Evolutionary conservation across 306 rosid species (phyloP).

Genomic region (Fagus sylvatica): DNA sequence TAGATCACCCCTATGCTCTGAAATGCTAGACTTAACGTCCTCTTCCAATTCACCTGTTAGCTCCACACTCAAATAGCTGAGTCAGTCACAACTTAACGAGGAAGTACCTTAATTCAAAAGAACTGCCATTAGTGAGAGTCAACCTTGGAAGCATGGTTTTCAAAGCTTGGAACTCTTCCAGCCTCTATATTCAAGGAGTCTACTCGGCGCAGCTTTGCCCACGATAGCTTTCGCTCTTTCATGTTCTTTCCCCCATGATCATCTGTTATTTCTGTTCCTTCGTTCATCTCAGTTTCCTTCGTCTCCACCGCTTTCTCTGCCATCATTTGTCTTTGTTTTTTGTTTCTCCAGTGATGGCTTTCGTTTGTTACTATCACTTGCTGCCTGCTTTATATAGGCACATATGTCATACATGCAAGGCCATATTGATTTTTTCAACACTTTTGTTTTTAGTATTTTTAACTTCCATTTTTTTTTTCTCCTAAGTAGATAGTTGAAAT

Average conservation of each 20-base stretch:
- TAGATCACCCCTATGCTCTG: slow-evolving; percentile 83
- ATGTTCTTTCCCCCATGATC: not conserved
- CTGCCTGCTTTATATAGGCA: too few species aligned
- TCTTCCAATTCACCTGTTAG: slow-evolving; percentile 43
- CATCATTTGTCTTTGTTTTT: not conserved
- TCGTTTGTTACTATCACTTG: too few species aligned
- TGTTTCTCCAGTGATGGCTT: too few species aligned
- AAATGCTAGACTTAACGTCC: slow-evolving; percentile 63
- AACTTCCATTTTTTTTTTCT: too few species aligned
- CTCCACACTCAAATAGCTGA: not conserved
- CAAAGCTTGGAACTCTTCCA: slow-evolving; percentile 51
- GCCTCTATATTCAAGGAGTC: slow-evolving; percentile 89
- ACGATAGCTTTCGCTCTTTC: slow-evolving; percentile 46
- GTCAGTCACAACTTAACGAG: not conserved
- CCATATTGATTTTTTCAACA: too few species aligned
- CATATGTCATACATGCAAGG: too few species aligned
- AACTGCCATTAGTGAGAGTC: not conserved
- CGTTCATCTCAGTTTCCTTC: not conserved
- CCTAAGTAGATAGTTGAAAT: too few species aligned
- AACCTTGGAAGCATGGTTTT: slow-evolving; percentile 35
- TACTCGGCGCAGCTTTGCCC: slow-evolving; percentile 70
- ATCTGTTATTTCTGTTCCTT: not conserved
- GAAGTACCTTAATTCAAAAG: too few species aligned
- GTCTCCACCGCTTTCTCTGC: not conserved
- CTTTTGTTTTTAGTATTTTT: too few species aligned